Base-by-base conservation (phyloP, 331 rosid species). In the Erythrophleum ivorense region DNA sequence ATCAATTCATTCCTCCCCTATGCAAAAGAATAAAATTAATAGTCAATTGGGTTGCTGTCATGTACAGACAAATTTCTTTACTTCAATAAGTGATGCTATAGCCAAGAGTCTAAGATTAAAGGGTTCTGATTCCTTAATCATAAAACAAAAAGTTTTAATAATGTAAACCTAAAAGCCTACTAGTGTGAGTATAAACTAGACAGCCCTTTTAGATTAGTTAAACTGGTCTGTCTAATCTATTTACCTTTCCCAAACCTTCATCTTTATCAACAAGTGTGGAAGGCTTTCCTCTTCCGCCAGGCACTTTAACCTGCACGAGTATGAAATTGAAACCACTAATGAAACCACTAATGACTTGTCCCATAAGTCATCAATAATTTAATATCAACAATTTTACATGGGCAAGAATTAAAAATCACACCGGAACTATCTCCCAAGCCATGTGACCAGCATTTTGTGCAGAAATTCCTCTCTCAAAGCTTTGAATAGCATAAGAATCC, bases 391-490 rank as follows among this genome's bases (percentile, higher is more conserved):
- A 31, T 78, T n/a, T 81, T 57, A 50, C 33, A 36, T 62, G 71
- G 79, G 16, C 40, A 45, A 75, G 76, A 80, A 86, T 41, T 40
- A 59, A 71, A 71, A 91, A 81, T 80, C 90, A 50, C 71, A 95
- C 97, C 76, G 98, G 98, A 88, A 84, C 89, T 60, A 91, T 93
- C 90, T 95, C 98, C 99, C 99, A 95, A 19, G 91, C 75, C 77
- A 95, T 89, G 53, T 76, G 87, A 80, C 98, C 97, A 67, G 84
- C 80, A 45, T 86, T 91, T 86, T 91, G 90, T 18, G 97, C 98
- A 82, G 92, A 76, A 83, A 85, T 86, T 84, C 97, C 99, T 84
- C 91, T 89, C 86, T 87, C 90, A 84, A 95, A 93, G 86, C 99
- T 95, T 83, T 46, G 89, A 82, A 95, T 85, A 71, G 98, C 98